phyloP scores from a whole-genome alignment of 1,284 basidiomycete species.

The Cystobasidium sp. region DNA sequence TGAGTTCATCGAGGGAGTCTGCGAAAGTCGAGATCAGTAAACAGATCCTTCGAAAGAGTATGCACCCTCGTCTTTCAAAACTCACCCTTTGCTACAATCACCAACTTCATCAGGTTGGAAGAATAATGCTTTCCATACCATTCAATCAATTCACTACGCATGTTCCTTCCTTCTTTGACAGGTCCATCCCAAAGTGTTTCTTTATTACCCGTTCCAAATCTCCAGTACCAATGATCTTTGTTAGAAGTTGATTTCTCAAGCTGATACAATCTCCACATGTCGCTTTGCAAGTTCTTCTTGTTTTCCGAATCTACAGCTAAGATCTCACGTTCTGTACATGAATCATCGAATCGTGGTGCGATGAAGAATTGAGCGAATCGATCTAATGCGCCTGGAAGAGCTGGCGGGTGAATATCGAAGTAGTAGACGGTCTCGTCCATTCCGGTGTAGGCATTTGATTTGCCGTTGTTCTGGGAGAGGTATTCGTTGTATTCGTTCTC shows the following conservation, averaged over 20 bases:
- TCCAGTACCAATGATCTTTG: slow-evolving; percentile 82
- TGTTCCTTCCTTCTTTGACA: slow-evolving; percentile 72
- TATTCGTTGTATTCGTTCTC: slow-evolving; percentile 95
- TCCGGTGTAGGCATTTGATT: slow-evolving; percentile 92
- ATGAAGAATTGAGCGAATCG: slow-evolving; percentile 95
- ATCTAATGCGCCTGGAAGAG: slow-evolving; percentile 80
- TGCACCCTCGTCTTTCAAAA: slow-evolving; percentile 56
- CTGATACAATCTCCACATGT: slow-evolving; percentile 96
- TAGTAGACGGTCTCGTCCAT: slow-evolving; percentile 93
- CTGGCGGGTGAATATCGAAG: slow-evolving; percentile 88
- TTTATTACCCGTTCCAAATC: slow-evolving; percentile 92
- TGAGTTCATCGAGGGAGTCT: slow-evolving; percentile 82
- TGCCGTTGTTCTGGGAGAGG: slow-evolving; percentile 86
- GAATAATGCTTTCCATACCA: slow-evolving; percentile 96
- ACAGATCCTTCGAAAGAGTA: background rate
- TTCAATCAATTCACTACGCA: slow-evolving; percentile 84
- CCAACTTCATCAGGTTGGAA: slow-evolving; percentile 90
- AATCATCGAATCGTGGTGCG: slow-evolving; percentile 85
- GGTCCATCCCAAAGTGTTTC: slow-evolving; percentile 74
- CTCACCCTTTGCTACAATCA: slow-evolving; percentile 83
- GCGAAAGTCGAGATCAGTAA: slow-evolving; percentile 24
- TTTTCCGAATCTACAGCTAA: slow-evolving; percentile 98
- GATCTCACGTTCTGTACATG: slow-evolving; percentile 90
- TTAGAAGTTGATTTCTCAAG: slow-evolving; percentile 86
- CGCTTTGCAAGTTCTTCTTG: slow-evolving; percentile 96